phyloP scores from a whole-genome alignment of 257 asterid species.

The Salvia splendens region DNA sequence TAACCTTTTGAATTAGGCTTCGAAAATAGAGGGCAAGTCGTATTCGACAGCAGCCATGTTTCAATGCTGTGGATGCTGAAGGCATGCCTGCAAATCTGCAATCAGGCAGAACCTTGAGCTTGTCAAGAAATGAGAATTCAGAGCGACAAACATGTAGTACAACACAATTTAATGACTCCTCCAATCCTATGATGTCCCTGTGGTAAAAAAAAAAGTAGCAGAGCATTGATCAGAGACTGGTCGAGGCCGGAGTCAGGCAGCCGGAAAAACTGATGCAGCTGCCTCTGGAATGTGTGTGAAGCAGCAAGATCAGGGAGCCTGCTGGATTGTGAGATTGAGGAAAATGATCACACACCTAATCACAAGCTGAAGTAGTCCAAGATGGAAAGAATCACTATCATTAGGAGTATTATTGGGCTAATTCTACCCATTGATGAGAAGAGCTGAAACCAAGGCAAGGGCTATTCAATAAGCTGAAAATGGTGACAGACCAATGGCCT shows the following conservation, averaged over 20 bases:
- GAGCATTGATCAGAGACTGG: conserved; percentile 39
- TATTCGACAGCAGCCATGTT: conserved; percentile 50
- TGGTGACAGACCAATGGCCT: too few relatives aligned
- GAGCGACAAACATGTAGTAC: conserved; percentile 34
- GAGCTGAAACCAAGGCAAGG: conserved; percentile 3
- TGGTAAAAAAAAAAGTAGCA: conserved; percentile 42
- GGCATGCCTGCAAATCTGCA: conserved; percentile 40
- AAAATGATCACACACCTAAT: conserved; percentile 44
- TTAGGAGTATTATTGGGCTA: conserved; percentile 49
- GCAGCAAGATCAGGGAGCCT: conserved; percentile 40
- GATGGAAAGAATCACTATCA: conserved; percentile 46
- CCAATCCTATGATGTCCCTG: conserved; percentile 41
- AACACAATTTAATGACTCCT: conserved; percentile 49
- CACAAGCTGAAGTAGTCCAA: conserved; percentile 56
- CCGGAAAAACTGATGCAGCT: conserved; percentile 51
- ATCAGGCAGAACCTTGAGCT: conserved; percentile 44
- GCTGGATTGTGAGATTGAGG: conserved; percentile 55
- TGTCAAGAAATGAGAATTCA: conserved; percentile 44
- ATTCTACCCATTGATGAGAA: conserved; percentile 48
- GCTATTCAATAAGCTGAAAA: not conserved
- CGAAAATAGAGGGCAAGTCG: conserved; percentile 51
- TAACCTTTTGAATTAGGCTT: conserved; percentile 33
- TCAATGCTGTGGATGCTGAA: conserved; percentile 50
- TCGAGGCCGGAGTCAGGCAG: conserved; percentile 51
- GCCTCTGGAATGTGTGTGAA: conserved; percentile 56